These are phyloP conservation scores for Cryptococcus sp. DNA, from an alignment of 1,284 basidiomycete genomes.

Conservation along the genomic window DNA sequence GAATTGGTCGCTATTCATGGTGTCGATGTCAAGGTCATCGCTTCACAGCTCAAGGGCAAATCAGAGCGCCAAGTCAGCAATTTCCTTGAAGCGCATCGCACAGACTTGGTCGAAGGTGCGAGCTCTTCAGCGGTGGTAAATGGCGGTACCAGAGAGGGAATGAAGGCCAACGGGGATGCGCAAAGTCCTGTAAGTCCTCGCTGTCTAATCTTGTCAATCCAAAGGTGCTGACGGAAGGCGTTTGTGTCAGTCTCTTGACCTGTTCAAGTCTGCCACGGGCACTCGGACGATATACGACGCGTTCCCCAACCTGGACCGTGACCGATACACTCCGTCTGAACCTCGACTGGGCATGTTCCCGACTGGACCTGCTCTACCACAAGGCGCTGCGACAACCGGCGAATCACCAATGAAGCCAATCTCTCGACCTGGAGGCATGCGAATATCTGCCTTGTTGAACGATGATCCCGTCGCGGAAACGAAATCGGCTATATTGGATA, in stretches of 20 bases:
- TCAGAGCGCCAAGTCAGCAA: slow-evolving; percentile 74
- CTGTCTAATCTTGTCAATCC: not conserved
- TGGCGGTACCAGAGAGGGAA: not conserved
- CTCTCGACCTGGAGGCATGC: slow-evolving; percentile 41
- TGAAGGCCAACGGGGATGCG: not conserved
- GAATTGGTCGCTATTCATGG: slow-evolving; percentile 68
- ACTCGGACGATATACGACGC: slow-evolving; percentile 23
- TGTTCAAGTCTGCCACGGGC: slow-evolving; percentile 12
- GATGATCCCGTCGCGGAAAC: slow-evolving; percentile 34
- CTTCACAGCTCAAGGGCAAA: slow-evolving; percentile 74
- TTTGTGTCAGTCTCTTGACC: not conserved
- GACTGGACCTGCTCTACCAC: slow-evolving; percentile 20
- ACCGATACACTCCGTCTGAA: slow-evolving; percentile 16
- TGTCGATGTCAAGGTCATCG: slow-evolving; percentile 72
- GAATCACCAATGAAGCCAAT: slow-evolving; percentile 15
- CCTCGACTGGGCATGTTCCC: slow-evolving; percentile 48
- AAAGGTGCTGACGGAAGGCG: not conserved
- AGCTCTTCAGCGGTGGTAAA: not conserved
- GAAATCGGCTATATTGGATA: slow-evolving; percentile 18
- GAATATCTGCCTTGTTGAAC: slow-evolving; percentile 46
- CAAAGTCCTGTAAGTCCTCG: slow-evolving; percentile 1
- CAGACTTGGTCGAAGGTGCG: slow-evolving; percentile 49
- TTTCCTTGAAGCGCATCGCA: slow-evolving; percentile 62
- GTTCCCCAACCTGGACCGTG: slow-evolving; percentile 2
- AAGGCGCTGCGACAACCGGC: not conserved